Percentiles rank a stretch among this genome's conserved stretches.
Evolutionary conservation across 2,329 filamentous ascomycete genomes (phyloP).

Genomic region (Colletotrichum spaethianum): DNA sequence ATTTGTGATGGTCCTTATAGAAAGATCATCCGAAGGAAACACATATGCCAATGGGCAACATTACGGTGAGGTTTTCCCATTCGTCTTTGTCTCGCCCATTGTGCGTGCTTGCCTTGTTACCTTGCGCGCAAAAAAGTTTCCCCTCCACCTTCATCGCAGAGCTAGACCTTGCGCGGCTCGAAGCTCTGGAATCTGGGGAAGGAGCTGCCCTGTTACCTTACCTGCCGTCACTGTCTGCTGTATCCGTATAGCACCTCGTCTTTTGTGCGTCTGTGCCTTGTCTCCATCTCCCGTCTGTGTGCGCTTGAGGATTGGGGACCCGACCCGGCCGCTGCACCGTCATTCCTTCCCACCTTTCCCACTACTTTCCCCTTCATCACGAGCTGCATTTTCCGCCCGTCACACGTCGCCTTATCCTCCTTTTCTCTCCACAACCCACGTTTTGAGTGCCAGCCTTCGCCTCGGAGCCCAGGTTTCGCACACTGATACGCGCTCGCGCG

Average conservation of each 20-base stretch:
- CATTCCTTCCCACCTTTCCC: slow-evolving; percentile 33
- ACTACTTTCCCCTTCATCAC: slow-evolving; percentile 28
- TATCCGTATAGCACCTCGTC: neutral
- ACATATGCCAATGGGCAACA: neutral
- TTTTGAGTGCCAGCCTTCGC: neutral
- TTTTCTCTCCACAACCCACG: neutral
- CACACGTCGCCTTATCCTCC: neutral
- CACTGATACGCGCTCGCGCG: neutral
- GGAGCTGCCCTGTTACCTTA: slow-evolving; percentile 30
- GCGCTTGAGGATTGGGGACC: neutral
- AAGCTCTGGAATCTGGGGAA: slow-evolving; percentile 39
- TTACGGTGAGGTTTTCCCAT: neutral
- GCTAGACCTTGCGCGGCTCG: slow-evolving; percentile 16
- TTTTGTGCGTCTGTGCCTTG: slow-evolving; percentile 18
- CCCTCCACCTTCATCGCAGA: slow-evolving; percentile 19
- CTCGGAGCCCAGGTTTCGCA: neutral
- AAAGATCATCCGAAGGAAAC: neutral
- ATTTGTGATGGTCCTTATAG: neutral
- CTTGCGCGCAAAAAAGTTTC: slow-evolving; percentile 20
- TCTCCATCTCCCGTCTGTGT: slow-evolving; percentile 12
- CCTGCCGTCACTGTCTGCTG: neutral
- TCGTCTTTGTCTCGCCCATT: neutral
- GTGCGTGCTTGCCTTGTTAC: slow-evolving; percentile 9
- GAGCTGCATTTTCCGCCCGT: slow-evolving; percentile 7
- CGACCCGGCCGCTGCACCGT: slow-evolving; percentile 23